A percentile compares a stretch with the other conserved stretches of the same genome.
Conservation (phyloP, 192 early-diverging fungal genomes). For the Coemansia sp. region DNA sequence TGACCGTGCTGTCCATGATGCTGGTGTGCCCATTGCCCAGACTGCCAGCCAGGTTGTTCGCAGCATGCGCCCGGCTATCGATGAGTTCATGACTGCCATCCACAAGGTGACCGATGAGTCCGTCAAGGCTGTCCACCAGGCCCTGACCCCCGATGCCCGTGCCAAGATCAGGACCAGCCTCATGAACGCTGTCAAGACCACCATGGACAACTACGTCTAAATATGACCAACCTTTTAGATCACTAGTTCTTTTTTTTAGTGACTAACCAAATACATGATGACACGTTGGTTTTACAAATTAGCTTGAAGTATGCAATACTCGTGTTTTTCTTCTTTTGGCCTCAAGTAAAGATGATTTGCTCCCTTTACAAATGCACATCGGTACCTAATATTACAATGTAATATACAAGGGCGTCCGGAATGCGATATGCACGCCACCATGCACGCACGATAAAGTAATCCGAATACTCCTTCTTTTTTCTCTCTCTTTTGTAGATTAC, state of each 20-base stretch:
- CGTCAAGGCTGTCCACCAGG: constrained; percentile 38
- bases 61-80: constrained; percentile 45
- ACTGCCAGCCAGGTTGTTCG: constrained; percentile 46
- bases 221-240: neutral
- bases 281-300: too few relatives aligned
- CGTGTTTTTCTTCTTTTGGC: too few relatives aligned
- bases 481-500: too few relatives aligned
- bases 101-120: constrained; percentile 42
- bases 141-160: constrained; percentile 44
- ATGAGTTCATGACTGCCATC: constrained; percentile 22
- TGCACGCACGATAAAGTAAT: too few relatives aligned
- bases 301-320: too few relatives aligned
- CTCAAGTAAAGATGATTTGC: too few relatives aligned
- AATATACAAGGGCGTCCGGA: too few relatives aligned
- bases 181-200: constrained; percentile 52
- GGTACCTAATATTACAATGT: too few relatives aligned
- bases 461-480: too few relatives aligned
- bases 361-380: too few relatives aligned
- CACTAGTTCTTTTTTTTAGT: neutral
- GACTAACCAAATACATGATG: too few relatives aligned
- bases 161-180: constrained; percentile 50
- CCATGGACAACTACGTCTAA: constrained; percentile 48
- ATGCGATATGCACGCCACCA: too few relatives aligned
- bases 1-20: constrained; percentile 46
- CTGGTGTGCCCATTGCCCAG: constrained; percentile 42